Base-by-base conservation (phyloP, 306 rosid genomes). In the Quercus agrifolia region DNA sequence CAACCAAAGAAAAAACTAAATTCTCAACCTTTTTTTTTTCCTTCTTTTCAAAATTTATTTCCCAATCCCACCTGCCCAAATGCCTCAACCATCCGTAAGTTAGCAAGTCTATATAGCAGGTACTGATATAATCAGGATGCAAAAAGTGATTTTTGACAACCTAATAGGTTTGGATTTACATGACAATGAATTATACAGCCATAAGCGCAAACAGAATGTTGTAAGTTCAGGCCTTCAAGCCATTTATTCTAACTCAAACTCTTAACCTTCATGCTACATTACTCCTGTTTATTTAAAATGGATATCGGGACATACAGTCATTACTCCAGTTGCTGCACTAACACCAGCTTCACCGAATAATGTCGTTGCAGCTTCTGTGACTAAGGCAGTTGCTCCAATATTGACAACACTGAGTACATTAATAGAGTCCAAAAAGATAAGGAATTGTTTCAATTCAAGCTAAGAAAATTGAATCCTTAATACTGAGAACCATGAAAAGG, bases 241-340 rank as follows among this genome's bases (percentile, higher is more conserved):
- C 38, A 77, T 55, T 30, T 58, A 58, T 23, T 56, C 61, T 35
- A 75, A 78, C 54, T 46, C 54, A 74, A 73, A 63, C 62, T 13
- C 41, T 49, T 30, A 31, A 77, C 82, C 54, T 49, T 49, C 15
- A 66, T 27, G 19, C 44, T 59, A 70, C 14, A 69, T 62, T 79
- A 71, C 52, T 33, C 51, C 74, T 35, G 76, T 69, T 72, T 73
- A 61, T 69, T 64, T 78, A 56, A 72, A 20, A 44, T 70, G 78
- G 78, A 78, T 77, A 83, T 68, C 64, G 57, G 79, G 56, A 83
- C 97, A 85, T 91, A 96, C 98, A 56, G 99, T 96, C 99, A 96
- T 96, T 84, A 93, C 94, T 89, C 99, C 99, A 64, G 99, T 96
- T 73, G 98, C 99, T 61, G 99, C 99, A n/a, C 93, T 93, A 71